Conservation (phyloP, 73 alveolate species). For the Tetrahymena malaccensis region DNA sequence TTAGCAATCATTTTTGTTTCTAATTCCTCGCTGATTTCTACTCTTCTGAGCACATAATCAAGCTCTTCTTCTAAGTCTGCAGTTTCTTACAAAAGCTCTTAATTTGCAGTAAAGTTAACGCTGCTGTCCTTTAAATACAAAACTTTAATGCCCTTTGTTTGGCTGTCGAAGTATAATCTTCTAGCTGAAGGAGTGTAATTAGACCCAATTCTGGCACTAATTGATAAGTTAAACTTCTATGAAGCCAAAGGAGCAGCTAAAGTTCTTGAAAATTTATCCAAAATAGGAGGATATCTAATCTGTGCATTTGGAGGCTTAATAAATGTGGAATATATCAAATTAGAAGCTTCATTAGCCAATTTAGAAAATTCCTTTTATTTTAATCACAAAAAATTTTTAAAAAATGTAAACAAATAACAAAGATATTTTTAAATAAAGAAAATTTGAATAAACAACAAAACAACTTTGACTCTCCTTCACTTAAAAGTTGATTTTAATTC, state of each 20-base stretch:
- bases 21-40: conserved; percentile 18
- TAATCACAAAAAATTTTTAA: background rate
- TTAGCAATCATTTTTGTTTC: conserved; percentile 57
- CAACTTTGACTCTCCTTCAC: too few relatives aligned
- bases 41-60: conserved; percentile 29
- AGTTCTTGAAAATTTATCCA: conserved; percentile 89
- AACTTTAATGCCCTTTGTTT: conserved; percentile 64
- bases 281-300: conserved; percentile 89
- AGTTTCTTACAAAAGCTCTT: conserved; percentile 45
- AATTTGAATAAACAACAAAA: too few relatives aligned
- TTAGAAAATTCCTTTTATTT: conserved; percentile 59
- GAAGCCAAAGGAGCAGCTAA: conserved; percentile 92
- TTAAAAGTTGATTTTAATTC: too few relatives aligned
- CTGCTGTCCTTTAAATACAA: conserved; percentile 52
- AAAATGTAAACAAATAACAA: too few relatives aligned
- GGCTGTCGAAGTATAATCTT: conserved; percentile 73
- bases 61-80: conserved; percentile 66
- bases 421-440: too few relatives aligned
- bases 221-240: conserved; percentile 69
- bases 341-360: conserved; percentile 66
- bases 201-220: conserved; percentile 76
- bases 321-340: conserved; percentile 56
- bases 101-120: conserved; percentile 56
- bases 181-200: conserved; percentile 69
- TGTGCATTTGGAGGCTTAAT: conserved; percentile 76